Evolutionary conservation across 1,284 basidiomycete species (phyloP).

Genomic region (Cryptococcus jaspeensis): DNA sequence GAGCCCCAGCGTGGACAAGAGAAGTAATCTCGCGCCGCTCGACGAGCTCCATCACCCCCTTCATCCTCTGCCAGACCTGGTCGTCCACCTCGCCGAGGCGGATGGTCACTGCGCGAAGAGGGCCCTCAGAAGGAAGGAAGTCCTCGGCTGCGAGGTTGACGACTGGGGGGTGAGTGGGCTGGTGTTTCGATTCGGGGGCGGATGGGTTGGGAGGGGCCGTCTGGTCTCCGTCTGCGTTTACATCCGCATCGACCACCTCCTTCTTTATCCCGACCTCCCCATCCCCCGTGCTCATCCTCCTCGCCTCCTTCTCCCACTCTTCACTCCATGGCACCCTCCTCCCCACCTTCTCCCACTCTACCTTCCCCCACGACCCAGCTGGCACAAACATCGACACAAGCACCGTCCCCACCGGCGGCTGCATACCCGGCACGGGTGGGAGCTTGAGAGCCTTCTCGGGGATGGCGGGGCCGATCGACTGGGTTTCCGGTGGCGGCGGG

Average conservation of each 20-base stretch:
- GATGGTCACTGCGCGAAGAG: conserved; percentile 37
- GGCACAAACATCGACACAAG: conserved; percentile 39
- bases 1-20: conserved; percentile 6
- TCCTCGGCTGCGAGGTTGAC: conserved; percentile 38
- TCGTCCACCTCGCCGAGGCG: conserved; percentile 34
- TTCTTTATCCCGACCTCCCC: no score
- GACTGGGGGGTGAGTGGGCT: conserved; percentile 6
- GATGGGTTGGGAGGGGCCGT: neutral
- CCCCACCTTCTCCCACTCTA: conserved; percentile 32
- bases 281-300: no score
- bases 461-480: conserved; percentile 3
- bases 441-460: conserved; percentile 12
- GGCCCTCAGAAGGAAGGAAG: conserved; percentile 29
- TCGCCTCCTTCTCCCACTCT: neutral
- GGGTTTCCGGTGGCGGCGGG: neutral
- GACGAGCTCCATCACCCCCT: conserved; percentile 26
- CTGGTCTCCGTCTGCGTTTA: neutral
- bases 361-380: conserved; percentile 25
- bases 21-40: conserved; percentile 28
- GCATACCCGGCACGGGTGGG: conserved; percentile 28
- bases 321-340: conserved; percentile 29
- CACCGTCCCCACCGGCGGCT: conserved; percentile 34
- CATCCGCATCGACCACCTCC: neutral
- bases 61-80: conserved; percentile 33
- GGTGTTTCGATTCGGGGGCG: neutral